These are phyloP conservation scores for Ceratocystis huliohia DNA, from an alignment of 2,329 filamentous ascomycete species.

Conservation along the genomic window DNA sequence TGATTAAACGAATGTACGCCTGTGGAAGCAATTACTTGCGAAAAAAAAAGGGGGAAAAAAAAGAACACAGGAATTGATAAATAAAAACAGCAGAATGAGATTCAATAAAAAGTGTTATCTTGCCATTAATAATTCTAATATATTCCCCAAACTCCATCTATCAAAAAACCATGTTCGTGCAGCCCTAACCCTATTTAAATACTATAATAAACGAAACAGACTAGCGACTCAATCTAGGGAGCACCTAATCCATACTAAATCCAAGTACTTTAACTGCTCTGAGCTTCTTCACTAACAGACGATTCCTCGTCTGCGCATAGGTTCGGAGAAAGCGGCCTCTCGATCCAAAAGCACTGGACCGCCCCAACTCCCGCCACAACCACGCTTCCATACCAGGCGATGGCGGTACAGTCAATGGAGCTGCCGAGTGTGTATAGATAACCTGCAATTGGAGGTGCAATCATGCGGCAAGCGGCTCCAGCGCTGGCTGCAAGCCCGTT, in stretches of 20 bases:
- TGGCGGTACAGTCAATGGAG: constrained; percentile 42
- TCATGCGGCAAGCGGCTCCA: constrained; percentile 53
- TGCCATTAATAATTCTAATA: too few species aligned
- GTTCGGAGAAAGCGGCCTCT: constrained; percentile 25
- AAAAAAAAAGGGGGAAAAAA: not conserved
- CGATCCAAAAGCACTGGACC: constrained; percentile 46
- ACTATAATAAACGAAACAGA: not conserved
- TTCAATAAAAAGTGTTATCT: not conserved
- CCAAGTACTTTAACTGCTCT: not conserved
- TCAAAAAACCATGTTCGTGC: not conserved
- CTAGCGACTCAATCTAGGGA: too few species aligned
- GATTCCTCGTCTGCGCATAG: constrained; percentile 25
- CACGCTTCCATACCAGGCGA: constrained; percentile 52
- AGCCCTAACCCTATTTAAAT: too few species aligned
- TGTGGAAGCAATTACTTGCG: too few species aligned
- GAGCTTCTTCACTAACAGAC: not conserved
- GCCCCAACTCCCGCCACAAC: constrained; percentile 44
- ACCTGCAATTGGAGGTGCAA: constrained; percentile 52
- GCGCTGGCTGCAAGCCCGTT: constrained; percentile 55
- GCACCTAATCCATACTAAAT: too few species aligned
- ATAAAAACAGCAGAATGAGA: not conserved
- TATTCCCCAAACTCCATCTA: not conserved
- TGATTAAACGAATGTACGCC: too few species aligned
- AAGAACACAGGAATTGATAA: not conserved
- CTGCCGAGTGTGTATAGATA: constrained; percentile 50